Base-by-base conservation (phyloP, 768 basidiomycete genomes). In the Lyophyllum shimeji region DNA sequence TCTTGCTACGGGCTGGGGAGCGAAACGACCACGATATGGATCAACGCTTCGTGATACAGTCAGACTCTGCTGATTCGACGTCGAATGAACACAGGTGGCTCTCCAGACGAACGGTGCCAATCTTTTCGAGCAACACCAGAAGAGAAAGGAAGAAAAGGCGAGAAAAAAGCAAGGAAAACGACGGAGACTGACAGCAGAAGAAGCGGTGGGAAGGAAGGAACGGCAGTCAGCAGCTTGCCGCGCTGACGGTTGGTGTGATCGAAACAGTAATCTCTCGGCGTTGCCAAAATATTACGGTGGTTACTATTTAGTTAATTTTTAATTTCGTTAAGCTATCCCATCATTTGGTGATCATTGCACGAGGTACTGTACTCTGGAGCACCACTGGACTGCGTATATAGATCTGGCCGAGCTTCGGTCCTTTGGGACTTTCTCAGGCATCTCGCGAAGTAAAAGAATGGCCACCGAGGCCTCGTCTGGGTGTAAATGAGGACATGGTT, bases 301-400 rank as follows among this genome's bases (percentile, higher is more conserved):
- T 9, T 29, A 29, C 29, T 29, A 29, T 29, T 29, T 29, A 29
- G 29, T 29, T 5, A 29, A 29, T 29, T 29, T 37, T 37, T 37
- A 37, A 37, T 37, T 37, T 37, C 15, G 34, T 37, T 8, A 37
- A 6, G 34, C 12, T 37, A 11, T 17, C 8, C 18, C 24, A 49
- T 31, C 57, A 57, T 57, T 13, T 20, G n/a, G 15, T 54, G 46
- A 54, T 46, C 44, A 40, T 13, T 3, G n/a, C 40, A 42, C 40
- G 20, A 42, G 43, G 43, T 11, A 24, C 43, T 33, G 12, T 6
- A 33, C 31, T 12, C 31, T 33, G 7, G 31, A n/a, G n/a, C n/a
- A n/a, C n/a, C n/a, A n/a, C n/a, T n/a, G n/a, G n/a, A n/a, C n/a
- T n/a, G n/a, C n/a, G n/a, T n/a, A n/a, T n/a, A n/a, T n/a, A n/a